Base-by-base conservation (phyloP, 495 filamentous ascomycete genomes). In the Tricharina praecox region DNA sequence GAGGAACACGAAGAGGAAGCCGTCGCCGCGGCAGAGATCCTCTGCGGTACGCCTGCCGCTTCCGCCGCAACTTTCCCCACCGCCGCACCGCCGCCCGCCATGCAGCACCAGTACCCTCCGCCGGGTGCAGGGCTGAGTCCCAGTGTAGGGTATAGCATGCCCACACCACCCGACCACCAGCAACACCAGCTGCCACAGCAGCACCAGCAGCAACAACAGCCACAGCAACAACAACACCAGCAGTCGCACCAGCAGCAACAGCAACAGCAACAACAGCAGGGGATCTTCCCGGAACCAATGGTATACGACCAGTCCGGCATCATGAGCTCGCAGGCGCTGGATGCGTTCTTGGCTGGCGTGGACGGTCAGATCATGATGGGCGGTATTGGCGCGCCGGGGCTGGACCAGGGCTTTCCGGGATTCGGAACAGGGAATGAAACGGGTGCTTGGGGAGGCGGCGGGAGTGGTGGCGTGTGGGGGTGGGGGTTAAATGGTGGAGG, bases 171-270 rank as follows among this genome's bases (percentile, higher is more conserved):
- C 7, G 8, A 7, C 8, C 15, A 8, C 8, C 16, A 37, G 8
- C 8, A 9, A 5, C 18, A 9, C 8, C 34, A 37, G 34, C 34
- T 9, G 9, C 8, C 4, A 18, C 34, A 37, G 34, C 34, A 37
- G 34, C 24, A 43, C 8, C 40, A 24, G 24, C 40, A 43, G 40
- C 20, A 40, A 10, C 37, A 40, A 19, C 37, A 40, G 37, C n/a
- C n/a, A n/a, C n/a, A n/a, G n/a, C n/a, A n/a, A n/a, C n/a, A n/a
- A n/a, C n/a, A n/a, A n/a, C n/a, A 13, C 37, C n/a, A 15, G 37
- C 21, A 16, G 37, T 10, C 37, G 37, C 10, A 20, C n/a, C n/a
- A n/a, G n/a, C n/a, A n/a, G n/a, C n/a, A n/a, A n/a, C n/a, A n/a
- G n/a, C n/a, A n/a, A n/a, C n/a, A n/a, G n/a, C n/a, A n/a, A n/a